Evolutionary conservation across 2,329 filamentous ascomycete species (phyloP).

Genomic region (Sporothrix inflata): DNA sequence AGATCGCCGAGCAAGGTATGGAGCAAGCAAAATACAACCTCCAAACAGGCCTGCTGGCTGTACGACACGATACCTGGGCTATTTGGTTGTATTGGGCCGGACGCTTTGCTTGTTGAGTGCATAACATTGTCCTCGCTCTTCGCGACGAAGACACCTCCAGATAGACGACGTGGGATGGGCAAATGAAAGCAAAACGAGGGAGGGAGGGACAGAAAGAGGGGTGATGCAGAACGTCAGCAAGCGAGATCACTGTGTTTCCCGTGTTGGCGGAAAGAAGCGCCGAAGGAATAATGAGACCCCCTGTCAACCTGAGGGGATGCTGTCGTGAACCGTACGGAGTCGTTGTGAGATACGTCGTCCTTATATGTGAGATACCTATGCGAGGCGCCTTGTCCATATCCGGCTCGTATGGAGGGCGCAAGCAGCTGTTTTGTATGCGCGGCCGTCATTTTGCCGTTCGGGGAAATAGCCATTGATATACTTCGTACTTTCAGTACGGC

Average conservation of each 20-base stretch:
- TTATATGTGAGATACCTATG: slow-evolving; percentile 5
- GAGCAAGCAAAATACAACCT: background rate
- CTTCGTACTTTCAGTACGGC: too few relatives aligned
- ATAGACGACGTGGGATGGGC: background rate
- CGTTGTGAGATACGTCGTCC: background rate
- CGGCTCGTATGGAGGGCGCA: background rate
- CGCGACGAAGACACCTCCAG: background rate
- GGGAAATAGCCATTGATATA: slow-evolving; percentile 7
- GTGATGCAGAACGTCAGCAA: slow-evolving; percentile 21
- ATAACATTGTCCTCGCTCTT: background rate
- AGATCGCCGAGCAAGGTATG: background rate
- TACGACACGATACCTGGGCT: background rate
- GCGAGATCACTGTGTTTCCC: background rate
- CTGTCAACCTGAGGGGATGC: background rate
- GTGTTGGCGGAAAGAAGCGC: slow-evolving; percentile 27
- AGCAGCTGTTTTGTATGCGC: background rate
- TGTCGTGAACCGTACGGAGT: background rate
- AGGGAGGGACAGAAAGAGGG: background rate
- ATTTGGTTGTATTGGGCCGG: too few relatives aligned
- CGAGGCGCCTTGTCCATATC: slow-evolving; percentile 1
- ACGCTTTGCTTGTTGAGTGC: background rate
- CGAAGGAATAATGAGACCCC: slow-evolving; percentile 25
- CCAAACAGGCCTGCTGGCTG: background rate
- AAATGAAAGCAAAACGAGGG: background rate
- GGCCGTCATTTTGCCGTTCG: background rate